Evolutionary conservation across 805 yeast genomes (phyloP).

Genomic region (Schizosaccharomyces octosporus): DNA sequence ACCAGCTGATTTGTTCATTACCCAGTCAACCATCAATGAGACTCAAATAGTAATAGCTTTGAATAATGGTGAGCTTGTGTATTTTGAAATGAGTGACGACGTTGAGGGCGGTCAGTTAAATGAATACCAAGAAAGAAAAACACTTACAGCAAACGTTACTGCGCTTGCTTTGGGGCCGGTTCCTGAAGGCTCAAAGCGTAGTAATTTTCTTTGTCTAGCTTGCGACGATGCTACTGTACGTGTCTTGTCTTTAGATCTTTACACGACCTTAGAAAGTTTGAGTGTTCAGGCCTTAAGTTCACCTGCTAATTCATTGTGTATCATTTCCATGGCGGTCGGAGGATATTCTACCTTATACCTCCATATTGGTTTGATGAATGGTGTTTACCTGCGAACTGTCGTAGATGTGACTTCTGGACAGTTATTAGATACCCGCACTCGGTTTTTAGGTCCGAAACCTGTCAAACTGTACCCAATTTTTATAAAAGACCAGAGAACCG

Average conservation of each 20-base stretch:
- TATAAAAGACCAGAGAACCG: slow-evolving; percentile 14
- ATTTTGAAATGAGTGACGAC: slow-evolving; percentile 43
- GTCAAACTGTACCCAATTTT: slow-evolving; percentile 24
- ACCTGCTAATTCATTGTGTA: slow-evolving; percentile 17
- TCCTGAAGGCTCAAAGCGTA: slow-evolving; percentile 22
- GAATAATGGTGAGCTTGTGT: slow-evolving; percentile 49
- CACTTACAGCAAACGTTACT: slow-evolving; percentile 27
- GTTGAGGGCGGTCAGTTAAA: slow-evolving; percentile 32
- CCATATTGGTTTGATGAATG: slow-evolving; percentile 67
- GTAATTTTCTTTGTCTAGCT: slow-evolving; percentile 44
- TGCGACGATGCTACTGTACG: slow-evolving; percentile 46
- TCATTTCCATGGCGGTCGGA: slow-evolving; percentile 14
- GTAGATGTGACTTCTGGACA: slow-evolving; percentile 38
- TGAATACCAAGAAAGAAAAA: slow-evolving; percentile 42
- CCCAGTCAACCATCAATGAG: slow-evolving; percentile 34
- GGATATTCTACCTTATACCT: slow-evolving; percentile 14
- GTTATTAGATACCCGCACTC: slow-evolving; percentile 35
- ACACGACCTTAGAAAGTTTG: slow-evolving; percentile 32
- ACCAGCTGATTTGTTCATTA: slow-evolving; percentile 47
- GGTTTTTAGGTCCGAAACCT: slow-evolving; percentile 48
- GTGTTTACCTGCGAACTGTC: slow-evolving; percentile 43
- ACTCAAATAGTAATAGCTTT: slow-evolving; percentile 48
- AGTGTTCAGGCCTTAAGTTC: slow-evolving; percentile 45
- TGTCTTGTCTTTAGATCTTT: slow-evolving; percentile 36
- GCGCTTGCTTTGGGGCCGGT: slow-evolving; percentile 24